Base-by-base conservation (phyloP, 2,329 filamentous ascomycete species). In the Trichophyton equinum region DNA sequence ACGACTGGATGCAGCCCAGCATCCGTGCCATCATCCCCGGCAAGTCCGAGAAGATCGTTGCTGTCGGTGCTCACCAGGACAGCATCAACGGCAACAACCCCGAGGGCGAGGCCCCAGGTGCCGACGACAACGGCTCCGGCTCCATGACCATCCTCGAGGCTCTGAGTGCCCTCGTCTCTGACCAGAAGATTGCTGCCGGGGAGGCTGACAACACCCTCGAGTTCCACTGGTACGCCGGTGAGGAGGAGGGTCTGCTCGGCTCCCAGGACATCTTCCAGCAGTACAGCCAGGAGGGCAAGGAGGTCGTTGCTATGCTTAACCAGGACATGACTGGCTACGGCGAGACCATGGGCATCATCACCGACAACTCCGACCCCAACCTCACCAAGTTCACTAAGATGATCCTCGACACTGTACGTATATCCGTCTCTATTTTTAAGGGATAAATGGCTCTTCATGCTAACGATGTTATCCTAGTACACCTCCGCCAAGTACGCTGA, bases 281-380 rank as follows among this genome's bases (percentile, higher is more conserved):
- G 6, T 97, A 97, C 70, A 85, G 88, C 74, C 84, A 85, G 71
- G 75, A 82, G 22, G 81, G 82, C 36, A 82, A 86, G 27, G 85
- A 92, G 65, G 81, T 97, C 73, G 95, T 92, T 77, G 92, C 92
- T 38, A 97, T 97, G 94, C 82, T 97, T 60, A 92, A 97, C 77
- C 92, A 97, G 75, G 92, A 97, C 74, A 97, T 97, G 92, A 95
- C 90, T 1, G 92, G 92, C 18, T 96, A 87, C 72, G 82, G 91
- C 4, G 84, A 91, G 72, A 86, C 85, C 69, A 77, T 94, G 25
- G 92, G 92, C 49, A 89, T 97, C 58, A 95, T 97, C 69, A 91
- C 88, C 3, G 92, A 97, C 74, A 96, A 82, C 68, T 92, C 97
- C 51, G 88, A 96, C 71, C 78, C 85, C 1, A 85, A 81, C 60